These are phyloP conservation scores for Mycocentrospora acerina DNA, from an alignment of 2,329 filamentous ascomycete species.

Conservation along the genomic window DNA sequence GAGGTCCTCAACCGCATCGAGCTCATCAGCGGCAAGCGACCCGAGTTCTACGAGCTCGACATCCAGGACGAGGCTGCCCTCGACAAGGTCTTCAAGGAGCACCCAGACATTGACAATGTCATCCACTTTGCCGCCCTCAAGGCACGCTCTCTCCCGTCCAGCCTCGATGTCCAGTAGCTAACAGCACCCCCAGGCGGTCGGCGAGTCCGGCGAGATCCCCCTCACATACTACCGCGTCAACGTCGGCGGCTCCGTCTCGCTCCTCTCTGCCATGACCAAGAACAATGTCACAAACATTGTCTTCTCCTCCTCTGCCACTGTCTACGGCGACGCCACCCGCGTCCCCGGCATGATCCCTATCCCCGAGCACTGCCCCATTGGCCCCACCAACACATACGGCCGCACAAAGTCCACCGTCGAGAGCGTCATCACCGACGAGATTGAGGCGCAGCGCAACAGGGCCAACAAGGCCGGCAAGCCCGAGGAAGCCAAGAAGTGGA, in stretches of 20 bases:
- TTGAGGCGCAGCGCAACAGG: slow-evolving; percentile 83
- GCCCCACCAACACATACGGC: slow-evolving; percentile 96
- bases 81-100: slow-evolving; percentile 82
- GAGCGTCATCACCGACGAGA: slow-evolving; percentile 84
- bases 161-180: slow-evolving; percentile 1
- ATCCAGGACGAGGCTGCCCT: slow-evolving; percentile 82
- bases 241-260: slow-evolving; percentile 85
- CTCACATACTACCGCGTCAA: slow-evolving; percentile 98
- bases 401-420: slow-evolving; percentile 95
- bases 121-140: slow-evolving; percentile 99
- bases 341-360: slow-evolving; percentile 99
- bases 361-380: slow-evolving; percentile 92
- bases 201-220: slow-evolving; percentile 89
- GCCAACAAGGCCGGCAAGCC: slow-evolving; percentile 68
- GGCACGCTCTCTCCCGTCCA: slow-evolving; percentile 49
- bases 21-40: slow-evolving; percentile 84
- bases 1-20: slow-evolving; percentile 94
- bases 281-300: slow-evolving; percentile 96
- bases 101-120: slow-evolving; percentile 94
- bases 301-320: slow-evolving; percentile 96
- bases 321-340: slow-evolving; percentile 96
- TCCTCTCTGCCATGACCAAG: slow-evolving; percentile 82
- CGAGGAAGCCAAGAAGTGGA: slow-evolving; percentile 76
- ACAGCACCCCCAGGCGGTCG: slow-evolving; percentile 70
- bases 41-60: slow-evolving; percentile 81